Percentiles rank a stretch among this genome's conserved stretches.
phyloP scores from a whole-genome alignment of 2,329 filamentous ascomycete species.

The Chaetomium globosum region DNA sequence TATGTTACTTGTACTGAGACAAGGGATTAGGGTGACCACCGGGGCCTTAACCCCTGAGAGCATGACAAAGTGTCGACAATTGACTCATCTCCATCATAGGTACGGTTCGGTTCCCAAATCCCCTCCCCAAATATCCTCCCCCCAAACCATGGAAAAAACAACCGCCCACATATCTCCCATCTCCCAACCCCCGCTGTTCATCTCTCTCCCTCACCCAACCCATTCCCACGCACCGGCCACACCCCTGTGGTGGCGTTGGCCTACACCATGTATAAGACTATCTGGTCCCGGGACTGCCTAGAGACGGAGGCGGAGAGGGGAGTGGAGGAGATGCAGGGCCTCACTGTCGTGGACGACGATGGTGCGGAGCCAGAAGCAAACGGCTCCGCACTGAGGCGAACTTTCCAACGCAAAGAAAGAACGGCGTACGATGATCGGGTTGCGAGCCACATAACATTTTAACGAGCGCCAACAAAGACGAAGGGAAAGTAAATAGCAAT shows the following conservation, averaged over 20 bases:
- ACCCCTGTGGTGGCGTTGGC: neutral
- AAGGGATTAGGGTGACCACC: neutral
- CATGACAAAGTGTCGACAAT: neutral
- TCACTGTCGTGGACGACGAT: neutral
- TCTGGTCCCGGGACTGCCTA: neutral
- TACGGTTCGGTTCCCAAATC: no score
- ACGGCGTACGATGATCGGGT: neutral
- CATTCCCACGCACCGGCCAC: no score
- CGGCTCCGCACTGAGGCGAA: neutral
- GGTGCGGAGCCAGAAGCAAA: neutral
- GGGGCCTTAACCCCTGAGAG: neutral
- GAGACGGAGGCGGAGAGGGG: neutral
- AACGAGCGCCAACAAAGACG: neutral
- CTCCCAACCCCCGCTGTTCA: no score
- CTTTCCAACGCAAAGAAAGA: neutral
- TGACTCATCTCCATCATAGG: no score
- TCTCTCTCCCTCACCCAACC: no score
- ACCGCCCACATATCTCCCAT: no score
- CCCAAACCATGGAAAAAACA: no score
- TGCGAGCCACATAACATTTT: neutral
- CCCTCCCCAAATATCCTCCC: no score
- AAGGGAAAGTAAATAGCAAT: neutral
- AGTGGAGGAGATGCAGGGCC: neutral
- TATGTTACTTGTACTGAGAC: neutral
- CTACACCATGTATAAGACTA: neutral